These are phyloP conservation scores for Paracamarosporium sp. DNA, from an alignment of 2,329 filamentous ascomycete genomes.

Conservation along the genomic window DNA sequence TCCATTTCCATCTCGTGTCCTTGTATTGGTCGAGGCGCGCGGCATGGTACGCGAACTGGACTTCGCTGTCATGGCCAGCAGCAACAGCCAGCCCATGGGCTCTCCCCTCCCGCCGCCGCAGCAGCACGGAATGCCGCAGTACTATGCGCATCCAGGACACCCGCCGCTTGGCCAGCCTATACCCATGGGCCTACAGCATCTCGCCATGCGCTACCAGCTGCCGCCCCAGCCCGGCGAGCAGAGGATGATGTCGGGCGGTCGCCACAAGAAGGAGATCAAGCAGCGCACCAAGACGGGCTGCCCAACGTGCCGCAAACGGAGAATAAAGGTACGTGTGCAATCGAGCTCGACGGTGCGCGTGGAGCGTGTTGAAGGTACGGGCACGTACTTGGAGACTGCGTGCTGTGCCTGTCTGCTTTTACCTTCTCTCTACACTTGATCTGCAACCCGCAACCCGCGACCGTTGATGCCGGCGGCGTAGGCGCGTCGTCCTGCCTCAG, in stretches of 20 bases:
- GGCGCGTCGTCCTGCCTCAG: conserved; percentile 35
- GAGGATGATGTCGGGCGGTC: conserved; percentile 65
- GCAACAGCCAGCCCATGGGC: conserved; percentile 52
- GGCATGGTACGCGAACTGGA: too few species aligned
- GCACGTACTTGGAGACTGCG: conserved; percentile 22
- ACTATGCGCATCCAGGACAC: conserved; percentile 56
- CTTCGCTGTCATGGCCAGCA: conserved; percentile 54
- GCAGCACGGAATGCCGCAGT: conserved; percentile 58
- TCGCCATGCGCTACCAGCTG: conserved; percentile 62
- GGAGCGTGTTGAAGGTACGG: conserved; percentile 8
- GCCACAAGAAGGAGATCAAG: conserved; percentile 78
- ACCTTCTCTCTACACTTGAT: too few species aligned
- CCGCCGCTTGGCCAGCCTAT: conserved; percentile 56
- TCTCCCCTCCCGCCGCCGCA: conserved; percentile 63
- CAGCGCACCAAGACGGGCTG: conserved; percentile 78
- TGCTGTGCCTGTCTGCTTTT: too few species aligned
- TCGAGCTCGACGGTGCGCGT: conserved; percentile 33
- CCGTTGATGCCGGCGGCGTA: conserved; percentile 21
- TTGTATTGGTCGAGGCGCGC: too few species aligned
- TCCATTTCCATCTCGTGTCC: too few species aligned
- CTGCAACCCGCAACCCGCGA: too few species aligned
- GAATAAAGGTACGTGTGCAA: conserved; percentile 69
- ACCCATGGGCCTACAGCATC: conserved; percentile 56
- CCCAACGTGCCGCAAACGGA: conserved; percentile 62
- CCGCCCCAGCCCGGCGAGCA: conserved; percentile 56